Evolutionary conservation across 441 rosid genomes (phyloP), one percentile per base, ranked within the genome.

Genomic region (Syzygium syzygioides): DNA sequence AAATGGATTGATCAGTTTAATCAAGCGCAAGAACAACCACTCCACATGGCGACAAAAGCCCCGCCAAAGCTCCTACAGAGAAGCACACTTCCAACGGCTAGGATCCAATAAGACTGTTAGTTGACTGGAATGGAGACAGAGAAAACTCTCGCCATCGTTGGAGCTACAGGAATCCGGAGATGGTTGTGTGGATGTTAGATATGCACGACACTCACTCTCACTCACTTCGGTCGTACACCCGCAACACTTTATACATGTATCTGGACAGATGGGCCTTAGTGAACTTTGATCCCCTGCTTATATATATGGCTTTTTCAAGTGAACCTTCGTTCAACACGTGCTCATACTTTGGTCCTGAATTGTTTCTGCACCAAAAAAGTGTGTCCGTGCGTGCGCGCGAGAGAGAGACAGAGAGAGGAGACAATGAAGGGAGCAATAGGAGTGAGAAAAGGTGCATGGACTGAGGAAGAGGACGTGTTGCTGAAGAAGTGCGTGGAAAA

Each of bases 381-480:
- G 28, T 23, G 62, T 23, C 1, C 4, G 10, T 5, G 25, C 45
- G 6, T 1, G 4, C 12, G 20, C 17, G 26, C 15, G 5, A 25
- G 62, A 59, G 68, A 17, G 45, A 68, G 37, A 66, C 13, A 66
- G 45, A 68, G 79, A 66, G 41, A 66, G 79, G 80, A 37, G 52
- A 55, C 50, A 66, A 53, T 56, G 85, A 60, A 88, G 57, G 50
- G 34, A 34, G 50, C 59, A 23, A 13, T 54, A 18, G 87, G 87
- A n/a, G 25, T 85, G n/a, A 85, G 85, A 37, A 85, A 88, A 88
- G 90, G 90, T 15, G 68, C 90, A 34, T 88, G 90, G 90, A 66
- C 87, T 52, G 89, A 85, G 50, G 92, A 91, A 85, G 96, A 93
- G 91, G 95, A 93, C 60, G 53, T 15, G 83, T 90, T 93, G 80